Conservation (phyloP, 768 basidiomycete species). For the Paxillus involutus region DNA sequence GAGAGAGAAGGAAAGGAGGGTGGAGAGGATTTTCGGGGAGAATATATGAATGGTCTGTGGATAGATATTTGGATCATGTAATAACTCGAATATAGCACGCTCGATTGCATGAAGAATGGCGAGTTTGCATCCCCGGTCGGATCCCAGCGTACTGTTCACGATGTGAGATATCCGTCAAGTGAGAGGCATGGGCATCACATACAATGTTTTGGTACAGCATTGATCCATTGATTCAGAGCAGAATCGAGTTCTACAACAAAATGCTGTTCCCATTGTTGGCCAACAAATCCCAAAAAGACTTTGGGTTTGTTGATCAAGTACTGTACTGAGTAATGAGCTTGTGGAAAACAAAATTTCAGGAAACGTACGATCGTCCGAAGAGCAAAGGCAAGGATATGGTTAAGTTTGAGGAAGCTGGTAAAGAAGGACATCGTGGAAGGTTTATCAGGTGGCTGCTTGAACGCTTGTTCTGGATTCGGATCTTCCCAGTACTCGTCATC, state of each 20-base stretch:
- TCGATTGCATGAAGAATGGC: constrained; percentile 49
- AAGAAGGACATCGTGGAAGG: constrained; percentile 57
- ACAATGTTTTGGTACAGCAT: constrained; percentile 55
- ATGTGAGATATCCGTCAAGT: constrained; percentile 4
- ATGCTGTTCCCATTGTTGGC: constrained; percentile 59
- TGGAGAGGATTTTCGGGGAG: constrained; percentile 48
- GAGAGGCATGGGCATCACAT: constrained; percentile 4
- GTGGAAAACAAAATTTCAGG: not conserved
- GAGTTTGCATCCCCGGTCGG: constrained; percentile 37
- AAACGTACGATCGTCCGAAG: constrained; percentile 59
- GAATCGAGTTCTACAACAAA: constrained; percentile 74
- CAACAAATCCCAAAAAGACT: constrained; percentile 47
- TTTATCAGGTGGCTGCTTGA: constrained; percentile 63
- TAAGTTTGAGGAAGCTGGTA: constrained; percentile 51
- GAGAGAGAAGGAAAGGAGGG: constrained; percentile 64
- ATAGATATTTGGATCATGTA: constrained; percentile 66
- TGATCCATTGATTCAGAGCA: constrained; percentile 76
- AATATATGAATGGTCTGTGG: constrained; percentile 78
- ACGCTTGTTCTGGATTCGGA: constrained; percentile 45
- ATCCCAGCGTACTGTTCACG: constrained; percentile 40
- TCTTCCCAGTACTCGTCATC: constrained; percentile 71
- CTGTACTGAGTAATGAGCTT: constrained; percentile 31
- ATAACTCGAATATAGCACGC: constrained; percentile 49
- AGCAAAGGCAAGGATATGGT: constrained; percentile 62
- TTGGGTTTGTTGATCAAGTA: constrained; percentile 72